Evolutionary conservation across 305 asterid genomes (phyloP), one percentile per base, ranked within the genome.

Genomic region (Rubia tinctorum): DNA sequence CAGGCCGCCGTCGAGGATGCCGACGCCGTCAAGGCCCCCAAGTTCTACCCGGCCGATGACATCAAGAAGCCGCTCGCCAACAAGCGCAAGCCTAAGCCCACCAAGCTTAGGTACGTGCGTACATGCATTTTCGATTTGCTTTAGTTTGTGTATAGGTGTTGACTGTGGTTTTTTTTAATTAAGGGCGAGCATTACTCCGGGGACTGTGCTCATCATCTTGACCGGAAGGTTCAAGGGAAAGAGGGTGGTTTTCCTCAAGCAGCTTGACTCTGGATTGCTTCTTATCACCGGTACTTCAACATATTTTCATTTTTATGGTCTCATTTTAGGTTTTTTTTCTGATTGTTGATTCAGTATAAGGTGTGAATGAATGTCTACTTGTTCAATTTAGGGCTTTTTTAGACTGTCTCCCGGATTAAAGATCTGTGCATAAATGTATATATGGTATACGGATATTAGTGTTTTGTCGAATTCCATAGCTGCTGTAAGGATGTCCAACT

Each of bases 11-110:
- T 87, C 18, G 80, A 40, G 1, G 20, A 61, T 17, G 22, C 77
- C 37, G 0, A 83, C 7, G 45, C 73, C 4, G 92, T 79, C 77
- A 89, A 86, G 73, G 76, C 93, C 8, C 80, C 87, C 1, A 93
- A 93, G 77, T 89, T 91, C 75, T 93, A 94, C 73, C 99, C 99
- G 0, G 97, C 99, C 20, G 97, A 94, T 71, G 97, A 94, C 37
- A 80, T 90, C 60, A 88, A 87, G 80, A 91, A 89, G 83, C 97
- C 98, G 10, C 85, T 93, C 10, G 84, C 90, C 18, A 88, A 89
- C 84, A 86, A 71, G 74, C 91, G 91, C 77, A 91, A 87, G 84
- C 79, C 82, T 11, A 87, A 82, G 66, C 96, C 92, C 1, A 88
- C 98, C 40, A 91, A 87, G 78, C 91, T 93, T 68, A 91, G 97